A percentile compares a stretch with the other conserved stretches of the same genome.
These are phyloP conservation scores for Colletotrichum filicis DNA, from an alignment of 2,329 filamentous ascomycete species.

Conservation along the genomic window DNA sequence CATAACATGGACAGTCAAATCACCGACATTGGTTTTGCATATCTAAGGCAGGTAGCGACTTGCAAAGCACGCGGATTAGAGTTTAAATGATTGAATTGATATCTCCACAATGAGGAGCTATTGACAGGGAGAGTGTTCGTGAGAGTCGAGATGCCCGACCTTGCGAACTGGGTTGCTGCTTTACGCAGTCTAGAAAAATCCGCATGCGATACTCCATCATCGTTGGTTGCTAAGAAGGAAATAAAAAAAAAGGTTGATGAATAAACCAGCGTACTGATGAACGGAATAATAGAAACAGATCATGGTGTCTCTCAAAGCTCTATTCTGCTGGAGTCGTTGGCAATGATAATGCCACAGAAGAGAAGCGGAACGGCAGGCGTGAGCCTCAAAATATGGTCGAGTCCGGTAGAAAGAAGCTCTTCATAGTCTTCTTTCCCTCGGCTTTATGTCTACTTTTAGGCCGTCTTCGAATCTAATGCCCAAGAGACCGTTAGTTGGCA, in stretches of 20 bases:
- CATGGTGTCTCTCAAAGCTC: background rate
- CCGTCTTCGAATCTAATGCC: background rate
- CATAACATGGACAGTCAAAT: background rate
- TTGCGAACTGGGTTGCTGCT: background rate
- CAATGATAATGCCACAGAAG: background rate
- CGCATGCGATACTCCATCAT: conserved; percentile 4
- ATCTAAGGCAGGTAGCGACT: background rate
- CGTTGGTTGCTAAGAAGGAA: background rate
- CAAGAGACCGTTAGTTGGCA: background rate
- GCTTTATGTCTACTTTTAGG: background rate
- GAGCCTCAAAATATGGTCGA: background rate
- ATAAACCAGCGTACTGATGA: conserved; percentile 1
- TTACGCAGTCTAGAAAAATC: conserved; percentile 17
- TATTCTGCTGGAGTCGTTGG: background rate
- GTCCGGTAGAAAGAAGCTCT: background rate
- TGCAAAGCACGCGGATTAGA: background rate
- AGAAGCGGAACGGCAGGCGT: background rate
- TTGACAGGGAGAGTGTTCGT: background rate
- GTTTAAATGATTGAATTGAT: conserved; percentile 28
- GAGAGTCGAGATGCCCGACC: background rate
- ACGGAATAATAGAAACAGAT: background rate
- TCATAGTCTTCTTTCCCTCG: conserved; percentile 15
- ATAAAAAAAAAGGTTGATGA: background rate
- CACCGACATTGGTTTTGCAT: background rate
- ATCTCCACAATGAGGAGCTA: conserved; percentile 1